Conservation (phyloP, 768 basidiomycete genomes). For the Leccinum boreale region DNA sequence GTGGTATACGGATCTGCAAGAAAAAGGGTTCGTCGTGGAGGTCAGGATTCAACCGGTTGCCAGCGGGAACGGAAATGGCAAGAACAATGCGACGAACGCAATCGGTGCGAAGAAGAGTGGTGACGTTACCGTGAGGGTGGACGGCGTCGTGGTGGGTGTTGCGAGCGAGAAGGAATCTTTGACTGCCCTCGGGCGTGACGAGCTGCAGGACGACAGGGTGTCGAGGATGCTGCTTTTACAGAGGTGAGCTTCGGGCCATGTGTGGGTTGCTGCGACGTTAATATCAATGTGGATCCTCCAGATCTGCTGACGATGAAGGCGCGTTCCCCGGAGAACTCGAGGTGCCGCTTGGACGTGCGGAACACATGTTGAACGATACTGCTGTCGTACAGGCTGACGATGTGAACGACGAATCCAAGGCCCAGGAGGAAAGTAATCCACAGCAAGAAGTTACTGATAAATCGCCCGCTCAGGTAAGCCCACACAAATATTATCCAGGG, state of each 20-base stretch:
- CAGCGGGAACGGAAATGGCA: neutral
- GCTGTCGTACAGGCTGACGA: constrained; percentile 11
- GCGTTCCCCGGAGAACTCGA: constrained; percentile 59
- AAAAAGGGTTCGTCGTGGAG: constrained; percentile 56
- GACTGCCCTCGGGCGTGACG: constrained; percentile 68
- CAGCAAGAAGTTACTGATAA: constrained; percentile 21
- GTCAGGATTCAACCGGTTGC: constrained; percentile 51
- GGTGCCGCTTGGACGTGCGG: constrained; percentile 57
- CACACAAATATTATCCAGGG: neutral
- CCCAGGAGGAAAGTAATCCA: constrained; percentile 15
- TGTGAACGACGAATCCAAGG: constrained; percentile 14
- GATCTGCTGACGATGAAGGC: constrained; percentile 55
- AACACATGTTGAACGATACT: constrained; percentile 50
- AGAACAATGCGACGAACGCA: constrained; percentile 2
- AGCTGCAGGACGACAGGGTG: constrained; percentile 69
- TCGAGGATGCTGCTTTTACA: constrained; percentile 64
- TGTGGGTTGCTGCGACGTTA: neutral
- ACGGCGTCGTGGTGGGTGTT: constrained; percentile 42
- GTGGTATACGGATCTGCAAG: constrained; percentile 71
- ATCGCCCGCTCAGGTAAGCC: constrained; percentile 20
- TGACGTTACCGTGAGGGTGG: constrained; percentile 26
- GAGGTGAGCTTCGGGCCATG: constrained; percentile 41
- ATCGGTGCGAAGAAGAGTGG: constrained; percentile 9
- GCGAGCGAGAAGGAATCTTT: constrained; percentile 75
- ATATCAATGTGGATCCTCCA: constrained; percentile 20